phyloP scores from a whole-genome alignment of 306 rosid genomes.

The Chamaecrista fasciculata region DNA sequence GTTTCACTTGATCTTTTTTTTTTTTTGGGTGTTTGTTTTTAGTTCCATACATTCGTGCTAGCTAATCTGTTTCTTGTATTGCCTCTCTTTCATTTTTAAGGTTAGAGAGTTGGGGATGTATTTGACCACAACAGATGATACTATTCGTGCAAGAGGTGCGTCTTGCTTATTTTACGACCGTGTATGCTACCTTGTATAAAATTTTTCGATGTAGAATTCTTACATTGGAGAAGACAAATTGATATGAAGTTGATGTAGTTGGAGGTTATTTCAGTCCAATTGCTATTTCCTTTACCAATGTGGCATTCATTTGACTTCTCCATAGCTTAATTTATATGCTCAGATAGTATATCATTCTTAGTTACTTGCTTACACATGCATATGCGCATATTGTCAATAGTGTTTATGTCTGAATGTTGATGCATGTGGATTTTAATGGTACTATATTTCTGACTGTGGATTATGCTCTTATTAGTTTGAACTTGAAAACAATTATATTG shows the following conservation, averaged over 20 bases:
- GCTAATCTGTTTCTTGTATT: conserved; percentile 13
- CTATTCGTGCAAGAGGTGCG: conserved; percentile 79
- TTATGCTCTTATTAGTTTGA: conserved; percentile 10
- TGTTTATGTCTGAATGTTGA: conserved; percentile 12
- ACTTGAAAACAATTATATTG: background rate
- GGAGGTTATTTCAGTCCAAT: background rate
- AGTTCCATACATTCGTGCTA: background rate
- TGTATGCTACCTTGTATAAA: too few relatives aligned
- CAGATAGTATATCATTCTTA: background rate
- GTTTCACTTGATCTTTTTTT: background rate
- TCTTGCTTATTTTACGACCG: conserved; percentile 9
- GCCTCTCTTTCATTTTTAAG: conserved; percentile 36
- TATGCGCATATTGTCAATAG: background rate
- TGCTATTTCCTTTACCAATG: background rate
- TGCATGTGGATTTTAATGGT: background rate
- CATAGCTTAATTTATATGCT: conserved; percentile 3
- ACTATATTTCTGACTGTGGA: conserved; percentile 12
- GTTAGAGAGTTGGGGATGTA: conserved; percentile 80
- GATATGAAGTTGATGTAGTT: background rate
- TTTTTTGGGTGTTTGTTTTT: background rate
- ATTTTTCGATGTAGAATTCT: background rate
- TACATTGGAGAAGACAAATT: background rate
- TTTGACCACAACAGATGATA: conserved; percentile 68
- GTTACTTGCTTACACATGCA: background rate
- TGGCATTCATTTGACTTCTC: background rate